These are phyloP conservation scores for Boletus rubescentipes DNA, from an alignment of 768 basidiomycete species.

Conservation along the genomic window DNA sequence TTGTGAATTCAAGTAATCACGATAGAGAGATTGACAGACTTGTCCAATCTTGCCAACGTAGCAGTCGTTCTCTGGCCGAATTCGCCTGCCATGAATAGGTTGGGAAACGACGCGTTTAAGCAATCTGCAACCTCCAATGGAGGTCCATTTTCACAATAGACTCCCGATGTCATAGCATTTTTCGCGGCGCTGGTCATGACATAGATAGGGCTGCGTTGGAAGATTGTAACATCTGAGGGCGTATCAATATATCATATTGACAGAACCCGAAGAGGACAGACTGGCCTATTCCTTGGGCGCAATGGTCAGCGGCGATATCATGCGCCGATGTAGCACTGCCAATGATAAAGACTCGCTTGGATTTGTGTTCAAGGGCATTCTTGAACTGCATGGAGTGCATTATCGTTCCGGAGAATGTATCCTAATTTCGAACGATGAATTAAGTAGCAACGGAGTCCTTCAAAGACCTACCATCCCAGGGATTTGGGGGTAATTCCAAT, in stretches of 20 bases:
- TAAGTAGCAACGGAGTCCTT: background rate
- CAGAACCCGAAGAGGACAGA: background rate
- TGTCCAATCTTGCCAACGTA: background rate
- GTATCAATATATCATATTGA: background rate
- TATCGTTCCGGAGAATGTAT: constrained; percentile 1
- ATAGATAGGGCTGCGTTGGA: constrained; percentile 6
- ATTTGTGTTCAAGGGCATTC: constrained; percentile 1
- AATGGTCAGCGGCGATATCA: constrained; percentile 7
- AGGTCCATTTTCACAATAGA: constrained; percentile 5
- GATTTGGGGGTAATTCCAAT: constrained; percentile 42
- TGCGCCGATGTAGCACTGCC: constrained; percentile 6
- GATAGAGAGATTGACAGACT: background rate
- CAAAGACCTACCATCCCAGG: constrained; percentile 37
- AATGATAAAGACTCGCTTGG: constrained; percentile 5
- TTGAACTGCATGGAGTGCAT: constrained; percentile 6
- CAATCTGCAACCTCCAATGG: constrained; percentile 5
- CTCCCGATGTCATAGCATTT: background rate
- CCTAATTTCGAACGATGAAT: background rate
- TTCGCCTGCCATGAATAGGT: background rate
- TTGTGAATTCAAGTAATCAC: background rate
- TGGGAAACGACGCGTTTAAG: constrained; percentile 1
- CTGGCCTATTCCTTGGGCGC: background rate
- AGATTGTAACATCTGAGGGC: constrained; percentile 1
- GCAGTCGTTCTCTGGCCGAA: constrained; percentile 5
- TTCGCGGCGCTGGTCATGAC: constrained; percentile 5